phyloP scores from a whole-genome alignment of 306 rosid genomes.

The Delonix regia region DNA sequence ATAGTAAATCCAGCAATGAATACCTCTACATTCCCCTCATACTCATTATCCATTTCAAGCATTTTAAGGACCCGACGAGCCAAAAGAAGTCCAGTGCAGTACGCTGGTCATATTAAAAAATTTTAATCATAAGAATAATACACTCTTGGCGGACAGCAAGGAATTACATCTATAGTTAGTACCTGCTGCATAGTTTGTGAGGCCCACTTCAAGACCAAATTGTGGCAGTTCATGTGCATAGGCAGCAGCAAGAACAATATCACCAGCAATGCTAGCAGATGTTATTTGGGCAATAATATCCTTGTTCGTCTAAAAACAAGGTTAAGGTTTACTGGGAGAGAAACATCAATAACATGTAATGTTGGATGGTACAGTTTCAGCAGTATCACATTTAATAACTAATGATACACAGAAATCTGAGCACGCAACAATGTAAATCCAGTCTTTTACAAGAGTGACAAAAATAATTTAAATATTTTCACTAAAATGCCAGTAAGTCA shows the following conservation, averaged over 20 bases:
- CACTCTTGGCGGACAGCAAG: background rate
- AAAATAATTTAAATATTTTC: background rate
- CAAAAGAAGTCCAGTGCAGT: slow-evolving; percentile 84
- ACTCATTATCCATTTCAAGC: slow-evolving; percentile 78
- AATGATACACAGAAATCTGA: background rate
- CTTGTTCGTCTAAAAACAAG: slow-evolving; percentile 62
- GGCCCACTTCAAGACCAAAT: slow-evolving; percentile 79
- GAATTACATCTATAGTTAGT: background rate
- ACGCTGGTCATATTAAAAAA: slow-evolving; percentile 47
- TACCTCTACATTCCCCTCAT: slow-evolving; percentile 90
- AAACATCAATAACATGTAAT: background rate
- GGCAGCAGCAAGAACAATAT: slow-evolving; percentile 74
- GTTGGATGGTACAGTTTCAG: no score
- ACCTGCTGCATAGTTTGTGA: slow-evolving; percentile 93
- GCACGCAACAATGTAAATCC: background rate
- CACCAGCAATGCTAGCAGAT: slow-evolving; percentile 85
- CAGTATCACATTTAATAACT: background rate
- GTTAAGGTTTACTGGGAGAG: slow-evolving; percentile 33
- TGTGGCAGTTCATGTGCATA: slow-evolving; percentile 72
- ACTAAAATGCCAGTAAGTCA: background rate
- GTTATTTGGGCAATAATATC: slow-evolving; percentile 64
- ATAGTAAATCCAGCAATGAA: background rate
- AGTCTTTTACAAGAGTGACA: background rate
- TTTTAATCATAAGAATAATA: background rate
- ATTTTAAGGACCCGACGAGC: slow-evolving; percentile 80